Base-by-base conservation (phyloP, 768 basidiomycete genomes). In the Phylloporus sp. region DNA sequence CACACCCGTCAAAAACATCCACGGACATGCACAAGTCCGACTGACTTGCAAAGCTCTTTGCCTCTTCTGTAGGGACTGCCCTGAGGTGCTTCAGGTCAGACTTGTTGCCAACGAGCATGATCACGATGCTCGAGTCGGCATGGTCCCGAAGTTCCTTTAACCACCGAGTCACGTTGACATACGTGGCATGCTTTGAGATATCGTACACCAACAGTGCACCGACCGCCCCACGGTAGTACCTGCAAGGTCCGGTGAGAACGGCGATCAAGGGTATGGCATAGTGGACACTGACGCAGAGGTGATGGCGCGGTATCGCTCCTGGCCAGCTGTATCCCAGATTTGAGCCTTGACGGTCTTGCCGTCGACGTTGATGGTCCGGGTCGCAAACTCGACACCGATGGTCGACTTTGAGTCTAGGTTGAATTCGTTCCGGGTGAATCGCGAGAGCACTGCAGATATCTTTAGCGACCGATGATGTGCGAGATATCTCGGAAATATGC, bases 381-480 rank as follows among this genome's bases (percentile, higher is more conserved):
- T 97, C 4, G 95, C 97, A 63, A 99, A 99, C 73, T 98, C 95
- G 61, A 99, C 95, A 48, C 97, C 95, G 70, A 99, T 98, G 22
- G 97, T 99, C 55, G 95, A 98, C 77, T 98, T 97, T 39, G 94
- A 93, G 68, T 98, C 97, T 60, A 95, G 80, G 77, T 95, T 97
- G 84, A 99, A 99, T 73, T 98, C 95, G 68, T 97, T 97, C 62
- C 95, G 86, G 60, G 97, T 99, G 83, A 99, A 99, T 67, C 97
- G 93, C 74, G 94, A 95, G 70, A 99, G 94, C 73, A 99, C 97
- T 99, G 27, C 11, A 6, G 0, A 23, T 15, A 27, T 13, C 35
- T 45, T 64, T 41, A 62, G 35, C 23, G 48, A 39, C 18, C 28
- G 5, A 41, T 6, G 15, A n/a, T n/a, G 22, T n/a, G 10, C 11